Percentiles rank a stretch among this genome's conserved stretches.
These are phyloP conservation scores for Entomortierella lignicola DNA, from an alignment of 192 early-diverging fungal genomes.

Conservation along the genomic window DNA sequence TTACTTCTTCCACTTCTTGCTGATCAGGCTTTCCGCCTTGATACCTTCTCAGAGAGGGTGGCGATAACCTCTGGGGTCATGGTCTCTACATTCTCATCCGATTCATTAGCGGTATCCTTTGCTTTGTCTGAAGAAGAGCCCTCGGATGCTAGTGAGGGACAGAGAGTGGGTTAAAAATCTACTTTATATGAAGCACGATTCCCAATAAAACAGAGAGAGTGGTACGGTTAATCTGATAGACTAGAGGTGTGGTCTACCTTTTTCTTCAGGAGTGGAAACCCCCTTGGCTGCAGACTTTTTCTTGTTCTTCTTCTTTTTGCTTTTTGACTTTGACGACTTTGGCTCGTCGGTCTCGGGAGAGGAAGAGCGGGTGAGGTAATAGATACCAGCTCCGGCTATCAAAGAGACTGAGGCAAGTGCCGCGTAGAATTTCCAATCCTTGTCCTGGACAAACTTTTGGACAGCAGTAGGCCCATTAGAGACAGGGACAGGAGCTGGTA, in stretches of 20 bases:
- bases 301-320: slow-evolving; percentile 56
- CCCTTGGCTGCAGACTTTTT: slow-evolving; percentile 44
- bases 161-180: neutral
- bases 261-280: slow-evolving; percentile 24
- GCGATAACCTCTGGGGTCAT: slow-evolving; percentile 48
- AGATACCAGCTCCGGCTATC: slow-evolving; percentile 71
- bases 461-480: slow-evolving; percentile 37
- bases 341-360: slow-evolving; percentile 48
- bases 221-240: neutral
- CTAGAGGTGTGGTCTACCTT: slow-evolving; percentile 6
- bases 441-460: slow-evolving; percentile 65
- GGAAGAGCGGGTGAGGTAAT: slow-evolving; percentile 67
- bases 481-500: slow-evolving; percentile 41
- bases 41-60: slow-evolving; percentile 47
- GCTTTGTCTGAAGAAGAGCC: slow-evolving; percentile 18
- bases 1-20: too few species aligned
- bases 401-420: slow-evolving; percentile 69
- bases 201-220: slow-evolving; percentile 3
- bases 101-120: slow-evolving; percentile 21
- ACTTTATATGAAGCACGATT: neutral
- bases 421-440: slow-evolving; percentile 79
- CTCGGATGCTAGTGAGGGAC: neutral
- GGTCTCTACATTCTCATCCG: slow-evolving; percentile 47
- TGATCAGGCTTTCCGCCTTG: neutral
- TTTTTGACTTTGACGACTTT: slow-evolving; percentile 55